Conservation (phyloP, 2,329 filamentous ascomycete genomes). For the Purpureocillium lavendulum region DNA sequence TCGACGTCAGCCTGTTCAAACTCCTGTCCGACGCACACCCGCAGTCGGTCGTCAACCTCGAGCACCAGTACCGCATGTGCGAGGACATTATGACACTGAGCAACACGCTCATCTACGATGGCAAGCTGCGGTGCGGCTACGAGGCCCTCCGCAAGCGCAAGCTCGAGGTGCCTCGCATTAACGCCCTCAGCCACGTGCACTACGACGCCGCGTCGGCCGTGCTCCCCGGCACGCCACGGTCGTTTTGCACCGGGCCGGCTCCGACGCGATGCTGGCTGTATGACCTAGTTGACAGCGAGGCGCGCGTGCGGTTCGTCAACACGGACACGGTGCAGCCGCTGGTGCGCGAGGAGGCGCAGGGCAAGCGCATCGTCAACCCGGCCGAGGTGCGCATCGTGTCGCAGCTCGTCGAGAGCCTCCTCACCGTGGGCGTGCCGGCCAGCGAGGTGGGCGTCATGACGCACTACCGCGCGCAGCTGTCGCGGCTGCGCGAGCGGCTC, state of each 20-base stretch:
- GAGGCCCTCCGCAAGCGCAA: slow-evolving; percentile 61
- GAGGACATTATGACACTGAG: slow-evolving; percentile 93
- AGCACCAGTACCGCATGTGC: slow-evolving; percentile 97
- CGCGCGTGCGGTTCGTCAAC: slow-evolving; percentile 80
- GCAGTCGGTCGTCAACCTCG: slow-evolving; percentile 78
- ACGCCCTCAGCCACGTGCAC: slow-evolving; percentile 51
- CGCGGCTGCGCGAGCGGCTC: slow-evolving; percentile 68
- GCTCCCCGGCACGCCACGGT: slow-evolving; percentile 28
- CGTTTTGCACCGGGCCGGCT: slow-evolving; percentile 46
- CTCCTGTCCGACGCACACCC: slow-evolving; percentile 84
- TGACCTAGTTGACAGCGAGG: slow-evolving; percentile 58
- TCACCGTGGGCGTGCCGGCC: slow-evolving; percentile 66
- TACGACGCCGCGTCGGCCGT: slow-evolving; percentile 41
- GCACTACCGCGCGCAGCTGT: slow-evolving; percentile 88
- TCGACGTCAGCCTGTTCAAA: slow-evolving; percentile 93
- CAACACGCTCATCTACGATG: slow-evolving; percentile 89
- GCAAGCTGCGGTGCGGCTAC: slow-evolving; percentile 81
- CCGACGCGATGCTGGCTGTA: slow-evolving; percentile 64
- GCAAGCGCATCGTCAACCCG: slow-evolving; percentile 81
- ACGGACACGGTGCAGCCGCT: slow-evolving; percentile 65
- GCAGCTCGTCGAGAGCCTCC: slow-evolving; percentile 72
- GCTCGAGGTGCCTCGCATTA: slow-evolving; percentile 59
- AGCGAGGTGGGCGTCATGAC: slow-evolving; percentile 89
- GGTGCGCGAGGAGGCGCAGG: slow-evolving; percentile 64
- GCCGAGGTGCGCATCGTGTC: slow-evolving; percentile 71